Evolutionary conservation across 2,329 filamentous ascomycete species (phyloP).

Genomic region (Scolecobasidium constrictum): DNA sequence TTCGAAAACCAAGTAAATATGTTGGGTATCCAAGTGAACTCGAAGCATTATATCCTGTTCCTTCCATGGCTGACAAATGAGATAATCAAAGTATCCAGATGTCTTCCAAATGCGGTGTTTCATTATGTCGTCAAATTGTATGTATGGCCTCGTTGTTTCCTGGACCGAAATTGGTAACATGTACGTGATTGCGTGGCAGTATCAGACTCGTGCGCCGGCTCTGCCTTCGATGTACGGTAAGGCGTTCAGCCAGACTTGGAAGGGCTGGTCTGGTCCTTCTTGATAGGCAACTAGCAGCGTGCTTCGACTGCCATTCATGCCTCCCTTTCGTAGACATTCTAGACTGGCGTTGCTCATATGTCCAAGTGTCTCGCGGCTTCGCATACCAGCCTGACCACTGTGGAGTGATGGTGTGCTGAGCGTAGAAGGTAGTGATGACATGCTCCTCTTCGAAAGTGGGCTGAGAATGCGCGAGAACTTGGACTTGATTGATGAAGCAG

Average conservation of each 20-base stretch:
- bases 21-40: too few relatives aligned
- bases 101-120: too few relatives aligned
- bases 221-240: slow-evolving; percentile 10
- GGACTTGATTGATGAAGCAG: neutral
- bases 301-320: slow-evolving; percentile 6
- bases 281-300: slow-evolving; percentile 8
- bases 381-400: neutral
- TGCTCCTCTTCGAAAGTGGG: neutral
- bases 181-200: too few relatives aligned
- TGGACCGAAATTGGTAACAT: too few relatives aligned
- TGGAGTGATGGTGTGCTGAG: neutral
- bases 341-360: neutral
- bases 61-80: too few relatives aligned
- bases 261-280: slow-evolving; percentile 6
- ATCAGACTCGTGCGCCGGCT: slow-evolving; percentile 2
- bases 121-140: too few relatives aligned
- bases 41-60: too few relatives aligned
- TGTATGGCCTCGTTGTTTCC: too few relatives aligned
- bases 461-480: neutral
- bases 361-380: neutral
- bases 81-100: too few relatives aligned
- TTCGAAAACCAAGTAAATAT: too few relatives aligned
- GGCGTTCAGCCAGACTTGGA: slow-evolving; percentile 9
- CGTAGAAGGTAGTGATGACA: neutral
- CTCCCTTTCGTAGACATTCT: neutral